phyloP scores from a whole-genome alignment of 2,329 filamentous ascomycete genomes.

The Alternaria hordeiaustralica region DNA sequence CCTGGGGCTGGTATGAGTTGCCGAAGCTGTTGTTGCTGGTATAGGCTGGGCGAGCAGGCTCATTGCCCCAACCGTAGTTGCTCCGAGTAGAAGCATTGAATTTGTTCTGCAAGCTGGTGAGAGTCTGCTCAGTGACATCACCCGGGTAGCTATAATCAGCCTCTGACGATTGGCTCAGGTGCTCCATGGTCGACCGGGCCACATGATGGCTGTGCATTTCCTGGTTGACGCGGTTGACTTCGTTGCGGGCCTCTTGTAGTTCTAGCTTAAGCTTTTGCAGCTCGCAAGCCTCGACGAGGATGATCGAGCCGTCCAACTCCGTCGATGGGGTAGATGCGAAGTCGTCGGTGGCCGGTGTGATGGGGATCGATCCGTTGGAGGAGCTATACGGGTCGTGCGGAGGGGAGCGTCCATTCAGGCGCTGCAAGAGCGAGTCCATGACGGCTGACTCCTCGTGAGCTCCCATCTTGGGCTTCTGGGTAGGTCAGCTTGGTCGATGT shows the following conservation, averaged over 20 bases:
- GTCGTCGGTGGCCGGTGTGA: constrained; percentile 67
- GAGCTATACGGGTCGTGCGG: constrained; percentile 62
- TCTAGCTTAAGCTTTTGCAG: constrained; percentile 72
- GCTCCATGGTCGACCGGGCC: constrained; percentile 65
- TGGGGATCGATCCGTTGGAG: constrained; percentile 65
- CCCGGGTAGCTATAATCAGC: constrained; percentile 54
- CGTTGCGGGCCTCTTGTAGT: constrained; percentile 72
- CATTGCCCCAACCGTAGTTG: constrained; percentile 43
- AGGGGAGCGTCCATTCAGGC: constrained; percentile 65
- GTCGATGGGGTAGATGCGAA: constrained; percentile 49
- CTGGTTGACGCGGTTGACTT: constrained; percentile 74
- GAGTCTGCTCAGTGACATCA: constrained; percentile 59
- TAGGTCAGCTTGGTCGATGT: constrained; percentile 40
- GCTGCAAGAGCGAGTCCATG: constrained; percentile 72
- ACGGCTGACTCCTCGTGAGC: constrained; percentile 35
- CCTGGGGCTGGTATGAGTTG: constrained; percentile 23
- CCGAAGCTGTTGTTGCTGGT: constrained; percentile 33
- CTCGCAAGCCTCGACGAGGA: constrained; percentile 60
- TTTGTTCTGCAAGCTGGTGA: constrained; percentile 57
- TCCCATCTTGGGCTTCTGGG: constrained; percentile 58
- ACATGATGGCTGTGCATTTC: constrained; percentile 71
- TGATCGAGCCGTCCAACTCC: constrained; percentile 29
- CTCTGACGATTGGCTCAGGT: constrained; percentile 60
- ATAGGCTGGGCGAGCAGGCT: constrained; percentile 32
- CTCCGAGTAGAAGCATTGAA: constrained; percentile 57